Base-by-base conservation (phyloP, 2,329 filamentous ascomycete genomes). In the Alternaria ventricosa region DNA sequence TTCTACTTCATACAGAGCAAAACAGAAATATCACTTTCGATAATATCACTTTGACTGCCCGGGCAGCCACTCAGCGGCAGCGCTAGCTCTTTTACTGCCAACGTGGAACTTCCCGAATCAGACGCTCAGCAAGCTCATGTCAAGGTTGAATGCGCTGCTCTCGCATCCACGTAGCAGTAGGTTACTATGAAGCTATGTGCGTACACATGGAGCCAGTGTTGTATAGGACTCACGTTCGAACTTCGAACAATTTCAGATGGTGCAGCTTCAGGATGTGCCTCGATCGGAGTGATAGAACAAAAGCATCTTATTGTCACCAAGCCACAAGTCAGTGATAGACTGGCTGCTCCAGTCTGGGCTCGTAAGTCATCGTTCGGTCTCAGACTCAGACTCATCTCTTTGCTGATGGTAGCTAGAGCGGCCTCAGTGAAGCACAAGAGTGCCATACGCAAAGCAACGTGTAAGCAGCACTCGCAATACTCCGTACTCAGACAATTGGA, bases 251-350 rank as follows among this genome's bases (percentile, higher is more conserved):
- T 18, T 0, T 6, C 6, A 11, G 36, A 10, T 4, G 15, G 1
- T 6, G 36, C 5, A 18, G 36, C n/a, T 18, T 0, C 11, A 41
- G 36, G 8, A 11, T 41, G 4, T 41, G 36, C 11, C n/a, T 18
- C 2, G 0, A 41, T 0, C 5, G 8, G 36, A 1, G 0, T 18
- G 5, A 10, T 41, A 2, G 9, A 1, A 18, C 9, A 9, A 6
- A 0, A 1, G 1, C 8, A 18, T 6, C 5, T 18, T 6, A 41
- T 1, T 10, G 4, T 41, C 36, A 41, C 8, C 36, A 18, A 41
- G 1, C 15, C 6, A 11, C 3, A 18, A 3, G 8, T 11, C 2
- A 6, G 36, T 18, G 9, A 18, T 11, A 11, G n/a, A 41, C 8
- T 41, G 36, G 8, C 9, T 41, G 9, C 36, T 41, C 1, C n/a